A percentile compares a stretch with the other conserved stretches of the same genome.
Conservation (phyloP, 2,329 filamentous ascomycete genomes). For the Sclerotinia trifoliorum region DNA sequence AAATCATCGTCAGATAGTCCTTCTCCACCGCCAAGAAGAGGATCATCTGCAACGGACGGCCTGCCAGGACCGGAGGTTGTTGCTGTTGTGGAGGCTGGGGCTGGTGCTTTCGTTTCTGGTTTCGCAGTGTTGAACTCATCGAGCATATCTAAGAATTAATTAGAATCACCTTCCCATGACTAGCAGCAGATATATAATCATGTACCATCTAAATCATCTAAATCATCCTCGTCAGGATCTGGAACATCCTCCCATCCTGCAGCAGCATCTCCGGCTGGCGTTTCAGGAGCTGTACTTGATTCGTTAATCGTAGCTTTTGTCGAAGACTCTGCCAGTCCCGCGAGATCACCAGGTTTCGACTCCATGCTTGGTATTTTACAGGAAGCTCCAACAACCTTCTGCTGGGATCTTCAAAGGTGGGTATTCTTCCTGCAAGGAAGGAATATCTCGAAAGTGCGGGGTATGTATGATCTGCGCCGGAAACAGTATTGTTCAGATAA, state of each 20-base stretch:
- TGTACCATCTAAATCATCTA: conserved; percentile 86
- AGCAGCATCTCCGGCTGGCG: conserved; percentile 20
- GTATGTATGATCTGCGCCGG: conserved; percentile 20
- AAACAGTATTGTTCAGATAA: conserved; percentile 6
- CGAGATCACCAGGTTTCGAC: conserved; percentile 31
- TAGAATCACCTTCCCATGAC: neutral
- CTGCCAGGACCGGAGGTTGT: conserved; percentile 34
- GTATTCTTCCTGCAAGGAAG: conserved; percentile 14
- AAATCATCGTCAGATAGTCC: conserved; percentile 72
- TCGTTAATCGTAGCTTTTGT: conserved; percentile 28
- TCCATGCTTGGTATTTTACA: conserved; percentile 28
- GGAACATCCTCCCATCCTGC: conserved; percentile 57
- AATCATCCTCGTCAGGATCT: conserved; percentile 88
- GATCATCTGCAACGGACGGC: conserved; percentile 32
- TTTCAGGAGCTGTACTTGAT: conserved; percentile 22
- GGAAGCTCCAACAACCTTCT: conserved; percentile 10
- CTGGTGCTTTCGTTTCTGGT: conserved; percentile 47
- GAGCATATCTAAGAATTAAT: conserved; percentile 67
- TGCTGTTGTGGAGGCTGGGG: conserved; percentile 30
- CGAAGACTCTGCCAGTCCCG: conserved; percentile 25
- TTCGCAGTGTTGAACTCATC: conserved; percentile 79
- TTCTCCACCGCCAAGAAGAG: conserved; percentile 36
- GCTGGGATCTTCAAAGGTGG: conserved; percentile 20
- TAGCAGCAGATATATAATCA: neutral
- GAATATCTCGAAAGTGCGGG: conserved; percentile 23